Evolutionary conservation across 306 rosid species (phyloP).

Genomic region (Quercus robur): DNA sequence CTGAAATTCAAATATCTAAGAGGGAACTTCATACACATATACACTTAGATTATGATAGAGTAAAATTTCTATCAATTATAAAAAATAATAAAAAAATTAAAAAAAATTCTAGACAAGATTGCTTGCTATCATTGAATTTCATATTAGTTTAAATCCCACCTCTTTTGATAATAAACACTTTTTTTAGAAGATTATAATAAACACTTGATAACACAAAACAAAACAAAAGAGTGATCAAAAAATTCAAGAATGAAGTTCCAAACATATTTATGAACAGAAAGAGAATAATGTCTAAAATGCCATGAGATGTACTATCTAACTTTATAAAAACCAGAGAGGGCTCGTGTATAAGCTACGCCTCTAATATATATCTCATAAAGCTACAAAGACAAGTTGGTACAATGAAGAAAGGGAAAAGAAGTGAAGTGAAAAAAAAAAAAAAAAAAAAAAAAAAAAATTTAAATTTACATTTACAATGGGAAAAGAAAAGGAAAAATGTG

Average conservation of each 20-base stretch:
- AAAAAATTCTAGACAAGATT: not conserved
- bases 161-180: not conserved
- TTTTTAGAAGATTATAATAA: not conserved
- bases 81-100: not conserved
- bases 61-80: no score
- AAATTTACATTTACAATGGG: slow-evolving; percentile 32
- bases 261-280: not conserved
- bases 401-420: not conserved
- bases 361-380: slow-evolving; percentile 25
- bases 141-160: not conserved
- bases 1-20: rapidly evolving
- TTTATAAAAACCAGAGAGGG: not conserved
- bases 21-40: no score
- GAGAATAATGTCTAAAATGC: not conserved
- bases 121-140: not conserved
- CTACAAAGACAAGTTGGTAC: slow-evolving; percentile 17
- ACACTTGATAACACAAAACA: not conserved
- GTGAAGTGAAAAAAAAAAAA: not conserved
- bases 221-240: not conserved
- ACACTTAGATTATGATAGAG: rapidly evolving
- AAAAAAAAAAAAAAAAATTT: not conserved
- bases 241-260: not conserved
- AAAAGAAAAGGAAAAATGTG: slow-evolving; percentile 1
- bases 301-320: not conserved
- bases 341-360: slow-evolving; percentile 26